Base-by-base conservation (phyloP, 106 monocot genomes). In the Acorus calamus region DNA sequence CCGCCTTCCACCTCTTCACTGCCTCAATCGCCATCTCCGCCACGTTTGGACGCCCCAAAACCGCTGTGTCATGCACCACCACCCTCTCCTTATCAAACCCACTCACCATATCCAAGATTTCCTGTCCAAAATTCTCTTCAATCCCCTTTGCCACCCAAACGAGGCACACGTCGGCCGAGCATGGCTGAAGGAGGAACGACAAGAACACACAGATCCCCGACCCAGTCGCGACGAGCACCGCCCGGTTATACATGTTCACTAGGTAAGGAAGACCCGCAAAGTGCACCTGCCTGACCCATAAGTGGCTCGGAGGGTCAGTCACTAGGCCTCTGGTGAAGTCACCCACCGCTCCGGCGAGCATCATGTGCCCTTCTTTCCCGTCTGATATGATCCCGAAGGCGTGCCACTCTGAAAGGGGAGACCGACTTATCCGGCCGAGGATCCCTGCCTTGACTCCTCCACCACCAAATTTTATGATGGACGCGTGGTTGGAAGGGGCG, bases 331-430 rank as follows among this genome's bases (percentile, higher is more conserved):
- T 67, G 12, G 85, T 85, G 74, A 85, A 85, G 74, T 85, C 85
- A 4, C 85, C 85, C 1, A 85, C 81, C 2, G 85, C 85, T 11
- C 85, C 85, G 47, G 81, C 85, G n/a, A 85, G 81, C 81, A 85
- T 85, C 71, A 78, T 74, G 77, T 85, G 85, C 14, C 49, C 10
- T 11, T 78, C 60, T 7, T 81, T 61, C 5, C 61, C 69, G 42
- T 81, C 64, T 0, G 85, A 85, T 47, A 85, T 85, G 71, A 85
- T 85, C 2, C 80, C 77, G 57, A 85, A 85, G 0, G 81, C 85
- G 52, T 85, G 85, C 85, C 85, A 85, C 41, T 85, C 85, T 2
- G 77, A 81, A 3, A 85, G 52, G 2, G 85, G 81, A 2, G 80
- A 77, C 45, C 85, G 44, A 48, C 85, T 85, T 10, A 85, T 85